Evolutionary conservation across 495 filamentous ascomycete genomes (phyloP).

Genomic region (Penicillium flavigenum): DNA sequence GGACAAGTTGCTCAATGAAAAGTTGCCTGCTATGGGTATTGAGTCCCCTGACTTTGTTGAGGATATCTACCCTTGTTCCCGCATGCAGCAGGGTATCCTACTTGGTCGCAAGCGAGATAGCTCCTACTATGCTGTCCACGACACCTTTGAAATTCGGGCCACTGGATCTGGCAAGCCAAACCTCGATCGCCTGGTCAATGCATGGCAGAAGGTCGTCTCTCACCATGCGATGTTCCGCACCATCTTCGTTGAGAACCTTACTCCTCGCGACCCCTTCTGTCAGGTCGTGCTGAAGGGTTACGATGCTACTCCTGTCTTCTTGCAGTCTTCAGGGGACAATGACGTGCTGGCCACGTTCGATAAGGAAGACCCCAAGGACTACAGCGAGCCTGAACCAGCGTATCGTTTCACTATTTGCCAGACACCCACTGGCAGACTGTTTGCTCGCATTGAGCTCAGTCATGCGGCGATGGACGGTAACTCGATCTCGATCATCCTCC

Average conservation of each 20-base stretch:
- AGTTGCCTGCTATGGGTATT: constrained; percentile 50
- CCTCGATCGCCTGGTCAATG: constrained; percentile 35
- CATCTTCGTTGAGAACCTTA: constrained; percentile 50
- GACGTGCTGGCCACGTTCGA: constrained; percentile 37
- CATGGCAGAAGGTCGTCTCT: constrained; percentile 51
- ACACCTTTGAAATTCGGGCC: constrained; percentile 57
- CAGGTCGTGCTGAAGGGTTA: constrained; percentile 52
- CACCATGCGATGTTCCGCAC: constrained; percentile 54
- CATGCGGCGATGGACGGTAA: constrained; percentile 53
- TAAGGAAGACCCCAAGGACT: constrained; percentile 33
- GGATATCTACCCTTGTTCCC: constrained; percentile 65
- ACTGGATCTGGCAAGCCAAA: constrained; percentile 32
- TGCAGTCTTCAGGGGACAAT: constrained; percentile 36
- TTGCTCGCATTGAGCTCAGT: constrained; percentile 57
- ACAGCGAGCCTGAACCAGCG: constrained; percentile 38
- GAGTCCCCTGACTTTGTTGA: constrained; percentile 47
- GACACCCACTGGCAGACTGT: constrained; percentile 39
- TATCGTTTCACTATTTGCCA: constrained; percentile 53
- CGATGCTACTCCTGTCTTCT: constrained; percentile 27
- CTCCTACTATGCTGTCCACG: constrained; percentile 59
- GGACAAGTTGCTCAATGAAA: constrained; percentile 43
- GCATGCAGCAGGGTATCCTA: constrained; percentile 66
- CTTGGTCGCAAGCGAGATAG: constrained; percentile 57
- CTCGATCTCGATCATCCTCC: constrained; percentile 49
- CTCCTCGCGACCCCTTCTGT: constrained; percentile 44